Base-by-base conservation (phyloP, 1,284 basidiomycete genomes). In the Marasmius fiardii region DNA sequence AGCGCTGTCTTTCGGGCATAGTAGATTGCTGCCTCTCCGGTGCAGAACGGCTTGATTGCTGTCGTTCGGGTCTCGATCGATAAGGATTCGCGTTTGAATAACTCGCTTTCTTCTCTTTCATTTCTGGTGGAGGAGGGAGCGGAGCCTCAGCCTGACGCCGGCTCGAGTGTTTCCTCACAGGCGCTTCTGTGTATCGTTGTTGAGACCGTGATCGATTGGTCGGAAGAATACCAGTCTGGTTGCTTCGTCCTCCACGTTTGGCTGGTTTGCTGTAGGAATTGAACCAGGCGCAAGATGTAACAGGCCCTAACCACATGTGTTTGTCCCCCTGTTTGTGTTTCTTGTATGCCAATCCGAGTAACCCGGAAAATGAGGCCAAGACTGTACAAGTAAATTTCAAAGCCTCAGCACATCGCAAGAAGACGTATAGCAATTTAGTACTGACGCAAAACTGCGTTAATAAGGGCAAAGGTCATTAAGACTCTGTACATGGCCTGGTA, bases 401-500 rank as follows among this genome's bases (percentile, higher is more conserved):
- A 31, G 59, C 28, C 18, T 24, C 18, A 23, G 24, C 33, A 28
- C 50, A 43, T 44, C 47, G 52, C 52, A 43, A 49, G 24, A 54
- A 43, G 44, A 48, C 18, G 52, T 16, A n/a, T 31, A 33, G n/a
- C 2, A 33, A n/a, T 14, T 4, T 11, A 18, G n/a, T 3, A 74
- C 85, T 60, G 67, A 86, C 88, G 73, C 12, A 92, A 76, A 52
- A 80, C 77, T 54, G 85, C 82, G 64, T 91, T 92, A 68, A 92
- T 82, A 55, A 92, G 71, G 12, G 90, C 82, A 69, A 91, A 92
- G 18, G 84, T 81, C 70, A 85, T 86, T 51, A 91, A 73, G 24
- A 90, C 89, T 37, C 84, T 81, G 67, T 91, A 92, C 75, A 92
- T 90, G 23, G 90, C 88, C 61, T 90, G 90, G 67, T 86, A 92